Evolutionary conservation across 2,329 filamentous ascomycete species (phyloP).

Genomic region (Phaeosphaeria sp.): DNA sequence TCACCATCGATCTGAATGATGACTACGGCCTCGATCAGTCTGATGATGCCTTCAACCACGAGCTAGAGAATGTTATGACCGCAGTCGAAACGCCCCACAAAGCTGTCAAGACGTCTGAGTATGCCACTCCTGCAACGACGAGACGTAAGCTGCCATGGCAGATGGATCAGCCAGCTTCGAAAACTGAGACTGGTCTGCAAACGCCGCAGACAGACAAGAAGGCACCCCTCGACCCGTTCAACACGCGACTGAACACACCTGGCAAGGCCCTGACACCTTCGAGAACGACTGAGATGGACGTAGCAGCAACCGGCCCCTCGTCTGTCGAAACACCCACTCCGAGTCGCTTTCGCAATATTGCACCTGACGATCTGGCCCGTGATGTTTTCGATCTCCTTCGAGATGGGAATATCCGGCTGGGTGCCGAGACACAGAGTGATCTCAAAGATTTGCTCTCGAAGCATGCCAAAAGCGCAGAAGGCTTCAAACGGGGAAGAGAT

Average conservation of each 20-base stretch:
- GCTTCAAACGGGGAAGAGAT: conserved; percentile 70
- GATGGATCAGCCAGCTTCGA: conserved; percentile 21
- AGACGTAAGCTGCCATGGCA: conserved; percentile 51
- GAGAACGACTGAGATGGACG: conserved; percentile 6
- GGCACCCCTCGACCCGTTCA: conserved; percentile 18
- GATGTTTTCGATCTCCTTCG: conserved; percentile 61
- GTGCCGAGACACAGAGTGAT: conserved; percentile 14
- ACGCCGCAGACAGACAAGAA: conserved; percentile 36
- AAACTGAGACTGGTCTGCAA: conserved; percentile 23
- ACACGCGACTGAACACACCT: conserved; percentile 7
- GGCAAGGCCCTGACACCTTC: conserved; percentile 25
- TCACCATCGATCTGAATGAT: conserved; percentile 36
- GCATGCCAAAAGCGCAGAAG: conserved; percentile 66
- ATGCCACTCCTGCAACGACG: conserved; percentile 43
- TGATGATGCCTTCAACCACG: conserved; percentile 40
- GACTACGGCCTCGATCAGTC: conserved; percentile 43
- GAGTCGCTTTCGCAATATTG: conserved; percentile 34
- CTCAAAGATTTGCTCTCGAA: conserved; percentile 42
- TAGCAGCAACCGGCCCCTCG: conserved; percentile 24
- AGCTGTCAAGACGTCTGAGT: conserved; percentile 44
- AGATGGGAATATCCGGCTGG: conserved; percentile 50
- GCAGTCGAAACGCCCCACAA: conserved; percentile 52
- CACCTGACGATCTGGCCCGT: conserved; percentile 23
- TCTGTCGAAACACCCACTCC: conserved; percentile 45
- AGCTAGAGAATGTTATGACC: conserved; percentile 35